Evolutionary conservation across 495 filamentous ascomycete species (phyloP), one percentile per base, ranked within the genome.

Genomic region (Talaromyces stipitatus): DNA sequence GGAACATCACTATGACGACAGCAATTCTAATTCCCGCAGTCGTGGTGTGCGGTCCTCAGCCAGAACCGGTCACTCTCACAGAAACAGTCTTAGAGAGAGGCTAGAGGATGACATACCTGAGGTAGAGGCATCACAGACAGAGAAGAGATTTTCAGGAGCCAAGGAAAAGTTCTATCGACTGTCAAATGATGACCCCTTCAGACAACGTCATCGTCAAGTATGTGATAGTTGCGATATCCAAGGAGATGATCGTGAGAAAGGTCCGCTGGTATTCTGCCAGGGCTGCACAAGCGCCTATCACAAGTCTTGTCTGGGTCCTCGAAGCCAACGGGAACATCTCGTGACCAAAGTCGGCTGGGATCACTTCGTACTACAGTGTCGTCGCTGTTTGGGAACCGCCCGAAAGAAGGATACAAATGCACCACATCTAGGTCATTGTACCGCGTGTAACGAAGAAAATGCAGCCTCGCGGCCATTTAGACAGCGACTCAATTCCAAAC

Each of bases 351-450:
- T 97, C 48, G 82, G 72, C 3, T 73, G 84, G 4, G 83, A 85
- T 12, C 74, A 87, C 14, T 97, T 94, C 62, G 85, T 97, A 36
- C 72, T 97, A 32, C 95, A 99, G 66, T 99, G 95, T 68, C 84
- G 83, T 56, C 87, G 85, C 41, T 99, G 95, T 64, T 74, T 97
- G 43, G 84, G 87, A 22, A 64, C 73, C 16, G 70, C 83, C 32
- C 74, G 76, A 53, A 80, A 80, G 51, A 92, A 89, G 62, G 89
- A 97, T 61, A 58, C 65, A 1, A 75, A 76, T 3, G 81, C 81
- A 3, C 92, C 95, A 0, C 76, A 85, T 58, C 79, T 88, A 28
- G 84, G 86, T 52, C 66, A 69, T 11, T 99, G 95, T 66, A 77
- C 85, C 53, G 67, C 64, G 2, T 97, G 95, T 71, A 79, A 80